Evolutionary conservation across 2,329 filamentous ascomycete species (phyloP).

Genomic region (Ambrosiella beaveri): DNA sequence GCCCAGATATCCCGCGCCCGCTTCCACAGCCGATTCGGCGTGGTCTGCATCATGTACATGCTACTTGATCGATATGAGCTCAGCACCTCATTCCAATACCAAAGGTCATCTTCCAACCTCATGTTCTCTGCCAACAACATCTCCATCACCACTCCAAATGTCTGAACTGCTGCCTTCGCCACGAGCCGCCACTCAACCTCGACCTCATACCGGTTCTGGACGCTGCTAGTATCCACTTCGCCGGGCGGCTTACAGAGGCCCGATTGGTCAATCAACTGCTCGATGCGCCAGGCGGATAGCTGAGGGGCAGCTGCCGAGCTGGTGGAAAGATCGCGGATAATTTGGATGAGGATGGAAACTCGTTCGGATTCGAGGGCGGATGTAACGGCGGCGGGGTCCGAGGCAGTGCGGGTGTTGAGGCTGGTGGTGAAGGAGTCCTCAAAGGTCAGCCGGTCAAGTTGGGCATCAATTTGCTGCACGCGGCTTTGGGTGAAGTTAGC

Average conservation of each 20-base stretch:
- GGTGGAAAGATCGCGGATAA: conserved; percentile 55
- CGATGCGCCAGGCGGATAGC: conserved; percentile 42
- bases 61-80: conserved; percentile 62
- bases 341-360: conserved; percentile 44
- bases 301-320: conserved; percentile 46
- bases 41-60: conserved; percentile 74
- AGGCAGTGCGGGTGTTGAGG: conserved; percentile 11
- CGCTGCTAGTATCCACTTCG: conserved; percentile 3
- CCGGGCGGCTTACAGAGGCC: conserved; percentile 29
- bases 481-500: conserved; percentile 26
- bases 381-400: conserved; percentile 23
- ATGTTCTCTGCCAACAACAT: conserved; percentile 69
- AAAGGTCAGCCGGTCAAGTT: conserved; percentile 45
- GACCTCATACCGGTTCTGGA: conserved; percentile 41
- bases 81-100: conserved; percentile 88
- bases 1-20: conserved; percentile 54
- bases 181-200: conserved; percentile 84
- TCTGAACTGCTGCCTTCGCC: conserved; percentile 82
- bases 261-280: conserved; percentile 42
- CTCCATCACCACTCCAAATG: conserved; percentile 65
- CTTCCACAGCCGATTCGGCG: conserved; percentile 55
- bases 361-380: conserved; percentile 32
- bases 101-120: conserved; percentile 68
- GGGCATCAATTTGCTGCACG: conserved; percentile 45
- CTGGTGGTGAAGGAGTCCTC: conserved; percentile 16